Conservation (phyloP, 805 yeast genomes). For the baker's yeast (Saccharomyces cerevisiae) region DNA sequence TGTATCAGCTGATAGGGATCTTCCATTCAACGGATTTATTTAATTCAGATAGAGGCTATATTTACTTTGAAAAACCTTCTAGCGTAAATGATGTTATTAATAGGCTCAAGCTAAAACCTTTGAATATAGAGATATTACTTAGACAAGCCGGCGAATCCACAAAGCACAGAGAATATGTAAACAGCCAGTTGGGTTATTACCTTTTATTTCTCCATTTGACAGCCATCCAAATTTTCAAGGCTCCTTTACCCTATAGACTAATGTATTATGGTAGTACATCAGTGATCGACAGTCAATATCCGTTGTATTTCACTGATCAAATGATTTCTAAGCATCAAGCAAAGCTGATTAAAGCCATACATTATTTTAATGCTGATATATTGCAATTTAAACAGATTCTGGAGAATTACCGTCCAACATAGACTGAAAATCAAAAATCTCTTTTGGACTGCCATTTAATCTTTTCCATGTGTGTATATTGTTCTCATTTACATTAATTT, state of each 20-base stretch:
- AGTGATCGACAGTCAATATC: conserved; percentile 12
- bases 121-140: conserved; percentile 6
- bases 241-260: conserved; percentile 19
- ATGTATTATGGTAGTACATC: conserved; percentile 25
- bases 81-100: background rate
- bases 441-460: conserved; percentile 46
- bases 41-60: conserved; percentile 4
- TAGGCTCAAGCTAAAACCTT: conserved; percentile 6
- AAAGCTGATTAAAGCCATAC: conserved; percentile 13
- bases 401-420: conserved; percentile 23
- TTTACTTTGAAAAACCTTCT: background rate
- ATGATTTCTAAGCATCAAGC: conserved; percentile 9
- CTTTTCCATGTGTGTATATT: conserved; percentile 62
- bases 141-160: background rate
- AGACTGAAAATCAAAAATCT: conserved; percentile 41
- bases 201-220: conserved; percentile 17
- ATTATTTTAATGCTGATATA: conserved; percentile 18
- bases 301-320: conserved; percentile 17
- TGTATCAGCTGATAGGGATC: conserved; percentile 14
- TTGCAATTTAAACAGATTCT: conserved; percentile 24
- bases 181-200: conserved; percentile 24
- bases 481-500: conserved; percentile 44
- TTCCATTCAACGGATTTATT: conserved; percentile 11
- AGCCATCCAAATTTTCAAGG: conserved; percentile 12
- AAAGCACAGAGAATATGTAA: conserved; percentile 7